A percentile compares a stretch with the other conserved stretches of the same genome.
phyloP scores from a whole-genome alignment of 2,329 filamentous ascomycete species.

The Didymella pomorum region DNA sequence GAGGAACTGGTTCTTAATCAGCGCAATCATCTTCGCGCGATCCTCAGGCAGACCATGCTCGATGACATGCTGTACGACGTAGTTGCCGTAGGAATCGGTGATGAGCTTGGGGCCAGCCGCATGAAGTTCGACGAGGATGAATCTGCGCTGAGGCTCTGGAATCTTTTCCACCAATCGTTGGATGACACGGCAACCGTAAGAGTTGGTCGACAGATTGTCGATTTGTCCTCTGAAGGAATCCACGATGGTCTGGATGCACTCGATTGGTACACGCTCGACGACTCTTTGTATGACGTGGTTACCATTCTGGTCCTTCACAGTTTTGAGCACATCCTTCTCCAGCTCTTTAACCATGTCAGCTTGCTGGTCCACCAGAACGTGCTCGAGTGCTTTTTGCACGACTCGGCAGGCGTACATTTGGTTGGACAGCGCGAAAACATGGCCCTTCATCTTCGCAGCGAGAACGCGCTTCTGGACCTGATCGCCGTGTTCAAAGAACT shows the following conservation, averaged over 20 bases:
- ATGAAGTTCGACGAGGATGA: conserved; percentile 81
- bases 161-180: conserved; percentile 90
- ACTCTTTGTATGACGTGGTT: conserved; percentile 98
- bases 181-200: conserved; percentile 90
- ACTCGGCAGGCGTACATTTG: conserved; percentile 96
- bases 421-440: conserved; percentile 78
- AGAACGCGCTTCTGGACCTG: conserved; percentile 90
- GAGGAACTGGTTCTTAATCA: conserved; percentile 76
- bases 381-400: conserved; percentile 93
- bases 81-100: conserved; percentile 91
- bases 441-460: conserved; percentile 85
- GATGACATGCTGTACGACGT: conserved; percentile 93
- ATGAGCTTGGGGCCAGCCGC: conserved; percentile 75
- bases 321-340: conserved; percentile 75
- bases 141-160: conserved; percentile 72
- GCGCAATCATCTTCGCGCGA: conserved; percentile 72
- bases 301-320: conserved; percentile 87
- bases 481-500: conserved; percentile 95
- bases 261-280: conserved; percentile 78
- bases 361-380: conserved; percentile 92
- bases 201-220: conserved; percentile 75
- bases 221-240: conserved; percentile 80
- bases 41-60: conserved; percentile 77
- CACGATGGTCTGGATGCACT: conserved; percentile 86
- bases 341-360: conserved; percentile 83